Evolutionary conservation across 768 basidiomycete genomes (phyloP).

Genomic region (Suillus decipiens): DNA sequence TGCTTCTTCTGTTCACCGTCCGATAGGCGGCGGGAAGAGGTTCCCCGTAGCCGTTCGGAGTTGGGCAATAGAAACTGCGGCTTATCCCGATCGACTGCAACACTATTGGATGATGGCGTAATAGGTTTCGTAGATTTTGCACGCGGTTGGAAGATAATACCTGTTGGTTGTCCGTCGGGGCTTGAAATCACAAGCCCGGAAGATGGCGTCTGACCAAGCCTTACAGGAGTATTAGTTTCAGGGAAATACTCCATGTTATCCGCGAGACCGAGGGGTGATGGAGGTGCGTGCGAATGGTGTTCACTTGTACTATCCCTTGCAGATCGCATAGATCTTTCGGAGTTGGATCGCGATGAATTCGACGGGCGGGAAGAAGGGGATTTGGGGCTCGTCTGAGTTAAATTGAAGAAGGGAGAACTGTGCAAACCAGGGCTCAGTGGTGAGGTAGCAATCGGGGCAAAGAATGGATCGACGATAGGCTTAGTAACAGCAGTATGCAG

Average conservation of each 20-base stretch:
- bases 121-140: constrained; percentile 39
- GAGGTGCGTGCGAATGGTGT: constrained; percentile 45
- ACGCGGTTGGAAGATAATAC: constrained; percentile 92
- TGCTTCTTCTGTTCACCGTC: constrained; percentile 30
- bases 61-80: constrained; percentile 35
- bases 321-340: constrained; percentile 64
- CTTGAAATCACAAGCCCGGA: constrained; percentile 90
- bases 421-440: constrained; percentile 75
- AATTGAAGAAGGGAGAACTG: constrained; percentile 45
- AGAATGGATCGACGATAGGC: constrained; percentile 88
- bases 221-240: constrained; percentile 57
- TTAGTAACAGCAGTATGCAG: constrained; percentile 87
- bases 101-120: constrained; percentile 34
- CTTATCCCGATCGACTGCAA: constrained; percentile 43
- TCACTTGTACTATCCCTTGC: constrained; percentile 46
- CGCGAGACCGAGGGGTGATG: constrained; percentile 70
- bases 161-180: constrained; percentile 92
- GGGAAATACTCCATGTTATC: constrained; percentile 70
- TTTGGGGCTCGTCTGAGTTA: constrained; percentile 35
- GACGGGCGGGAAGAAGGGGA: constrained; percentile 46
- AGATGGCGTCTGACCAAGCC: constrained; percentile 73
- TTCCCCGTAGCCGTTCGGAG: constrained; percentile 28
- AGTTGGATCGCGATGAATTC: constrained; percentile 53
- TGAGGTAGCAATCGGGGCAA: constrained; percentile 92
- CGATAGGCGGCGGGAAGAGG: constrained; percentile 29